Percentiles rank a stretch among this genome's conserved stretches.
Evolutionary conservation across 2,329 filamentous ascomycete species (phyloP).

Genomic region (Fusarium phyllophilum): DNA sequence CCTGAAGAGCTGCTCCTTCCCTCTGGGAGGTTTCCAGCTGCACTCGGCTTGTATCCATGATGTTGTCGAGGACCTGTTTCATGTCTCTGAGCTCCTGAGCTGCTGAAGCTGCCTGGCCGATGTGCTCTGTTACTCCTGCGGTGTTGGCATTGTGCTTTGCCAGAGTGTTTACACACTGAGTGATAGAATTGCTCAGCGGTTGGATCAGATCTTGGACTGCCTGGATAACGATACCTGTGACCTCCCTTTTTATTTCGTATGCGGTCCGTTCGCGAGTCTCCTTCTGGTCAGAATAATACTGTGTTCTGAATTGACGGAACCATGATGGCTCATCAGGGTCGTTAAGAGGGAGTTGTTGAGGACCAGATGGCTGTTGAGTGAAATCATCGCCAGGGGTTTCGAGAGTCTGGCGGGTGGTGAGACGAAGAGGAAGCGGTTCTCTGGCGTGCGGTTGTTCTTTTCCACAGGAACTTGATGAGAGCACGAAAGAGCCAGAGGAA

Average conservation of each 20-base stretch:
- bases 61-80: background rate
- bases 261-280: no score
- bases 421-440: background rate
- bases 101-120: background rate
- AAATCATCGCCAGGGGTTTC: rapidly evolving
- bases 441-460: background rate
- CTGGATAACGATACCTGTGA: background rate
- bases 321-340: background rate
- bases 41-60: background rate
- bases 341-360: background rate
- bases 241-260: background rate
- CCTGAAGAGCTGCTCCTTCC: background rate
- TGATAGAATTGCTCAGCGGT: background rate
- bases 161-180: background rate
- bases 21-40: background rate
- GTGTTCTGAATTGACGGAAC: background rate
- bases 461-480: background rate
- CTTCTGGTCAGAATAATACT: background rate
- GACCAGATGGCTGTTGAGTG: background rate
- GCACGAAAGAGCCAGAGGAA: background rate
- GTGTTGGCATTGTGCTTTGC: background rate
- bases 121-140: background rate
- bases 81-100: background rate
- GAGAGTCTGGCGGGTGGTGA: background rate
- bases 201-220: background rate